phyloP scores from a whole-genome alignment of 495 filamentous ascomycete species.

The Aspergillus bridgeri region DNA sequence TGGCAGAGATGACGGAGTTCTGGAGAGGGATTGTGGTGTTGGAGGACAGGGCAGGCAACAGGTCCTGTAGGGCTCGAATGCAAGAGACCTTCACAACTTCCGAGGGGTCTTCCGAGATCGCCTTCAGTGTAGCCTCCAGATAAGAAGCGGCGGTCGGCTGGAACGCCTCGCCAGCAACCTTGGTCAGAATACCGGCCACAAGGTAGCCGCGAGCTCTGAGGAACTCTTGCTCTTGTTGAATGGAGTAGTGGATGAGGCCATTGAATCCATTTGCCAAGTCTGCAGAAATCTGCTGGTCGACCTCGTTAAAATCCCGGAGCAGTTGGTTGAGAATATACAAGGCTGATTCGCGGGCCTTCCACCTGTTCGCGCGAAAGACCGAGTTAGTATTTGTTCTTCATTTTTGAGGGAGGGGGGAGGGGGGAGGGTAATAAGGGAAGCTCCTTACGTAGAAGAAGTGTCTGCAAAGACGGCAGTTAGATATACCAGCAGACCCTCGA shows the following conservation, averaged over 20 bases:
- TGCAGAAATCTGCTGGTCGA: conserved; percentile 58
- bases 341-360: conserved; percentile 71
- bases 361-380: conserved; percentile 29
- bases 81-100: conserved; percentile 90
- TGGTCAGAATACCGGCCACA: conserved; percentile 70
- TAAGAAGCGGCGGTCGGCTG: conserved; percentile 55
- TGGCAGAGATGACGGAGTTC: conserved; percentile 64
- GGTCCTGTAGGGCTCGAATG: conserved; percentile 83
- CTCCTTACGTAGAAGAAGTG: conserved; percentile 50
- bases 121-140: conserved; percentile 70
- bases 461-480: conserved; percentile 64
- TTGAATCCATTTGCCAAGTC: conserved; percentile 69
- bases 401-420: no score
- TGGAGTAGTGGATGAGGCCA: conserved; percentile 73
- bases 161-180: conserved; percentile 52
- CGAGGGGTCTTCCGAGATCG: conserved; percentile 67
- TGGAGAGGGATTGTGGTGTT: conserved; percentile 61
- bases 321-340: conserved; percentile 80
- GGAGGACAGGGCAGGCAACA: conserved; percentile 57
- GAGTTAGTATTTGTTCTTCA: conserved; percentile 24
- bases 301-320: conserved; percentile 75
- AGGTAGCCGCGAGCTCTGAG: conserved; percentile 82
- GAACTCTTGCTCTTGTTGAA: conserved; percentile 63
- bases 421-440: not conserved
- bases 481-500: conserved; percentile 71